phyloP scores from a whole-genome alignment of 2,329 filamentous ascomycete genomes.

The Penicillium palitans region DNA sequence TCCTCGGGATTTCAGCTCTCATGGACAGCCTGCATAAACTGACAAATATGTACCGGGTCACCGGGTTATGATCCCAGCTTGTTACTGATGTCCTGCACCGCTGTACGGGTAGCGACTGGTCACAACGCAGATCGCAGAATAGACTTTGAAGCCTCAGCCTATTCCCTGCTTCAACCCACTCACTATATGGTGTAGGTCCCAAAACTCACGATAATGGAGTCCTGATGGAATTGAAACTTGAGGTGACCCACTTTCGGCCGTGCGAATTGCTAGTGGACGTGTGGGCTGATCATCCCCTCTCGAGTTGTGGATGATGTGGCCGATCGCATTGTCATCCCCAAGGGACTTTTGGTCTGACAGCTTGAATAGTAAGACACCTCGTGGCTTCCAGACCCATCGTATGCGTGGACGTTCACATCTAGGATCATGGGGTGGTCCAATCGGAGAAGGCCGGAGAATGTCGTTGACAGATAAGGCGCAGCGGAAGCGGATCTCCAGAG shows the following conservation, averaged over 20 bases:
- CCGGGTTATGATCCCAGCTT: neutral
- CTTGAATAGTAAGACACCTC: slow-evolving; percentile 67
- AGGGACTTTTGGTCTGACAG: slow-evolving; percentile 70
- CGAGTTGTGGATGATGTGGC: slow-evolving; percentile 70
- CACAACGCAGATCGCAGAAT: slow-evolving; percentile 13
- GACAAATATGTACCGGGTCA: neutral
- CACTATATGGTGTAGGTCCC: slow-evolving; percentile 50
- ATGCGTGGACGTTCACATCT: slow-evolving; percentile 80
- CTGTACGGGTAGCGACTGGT: neutral
- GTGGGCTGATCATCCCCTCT: slow-evolving; percentile 63
- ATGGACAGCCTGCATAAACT: neutral
- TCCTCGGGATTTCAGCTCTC: neutral
- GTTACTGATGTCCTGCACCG: neutral
- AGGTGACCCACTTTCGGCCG: slow-evolving; percentile 69
- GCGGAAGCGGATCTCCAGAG: slow-evolving; percentile 67
- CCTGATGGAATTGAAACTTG: slow-evolving; percentile 84
- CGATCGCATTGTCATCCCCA: slow-evolving; percentile 74
- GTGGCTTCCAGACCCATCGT: slow-evolving; percentile 77
- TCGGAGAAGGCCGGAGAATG: neutral
- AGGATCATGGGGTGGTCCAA: slow-evolving; percentile 67
- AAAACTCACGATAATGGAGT: slow-evolving; percentile 72
- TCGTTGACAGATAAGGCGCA: slow-evolving; percentile 60
- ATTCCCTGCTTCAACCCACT: slow-evolving; percentile 1
- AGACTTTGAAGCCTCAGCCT: slow-evolving; percentile 3
- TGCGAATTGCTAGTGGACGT: slow-evolving; percentile 59